phyloP scores from a whole-genome alignment of 306 rosid genomes.

The Begonia peltatifolia region DNA sequence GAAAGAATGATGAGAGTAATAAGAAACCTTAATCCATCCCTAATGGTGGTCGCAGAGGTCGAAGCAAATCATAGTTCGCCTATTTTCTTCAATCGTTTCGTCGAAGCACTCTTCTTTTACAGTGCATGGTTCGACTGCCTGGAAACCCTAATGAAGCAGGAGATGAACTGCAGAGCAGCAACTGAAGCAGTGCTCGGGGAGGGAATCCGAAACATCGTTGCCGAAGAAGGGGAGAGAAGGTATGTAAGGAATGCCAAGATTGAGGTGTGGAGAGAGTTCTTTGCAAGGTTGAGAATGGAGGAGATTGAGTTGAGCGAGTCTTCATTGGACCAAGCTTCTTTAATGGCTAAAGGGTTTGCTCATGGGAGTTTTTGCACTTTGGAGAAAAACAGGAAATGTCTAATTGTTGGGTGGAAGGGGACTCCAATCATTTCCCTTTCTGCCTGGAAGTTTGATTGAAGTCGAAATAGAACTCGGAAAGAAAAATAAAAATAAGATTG shows the following conservation, averaged over 20 bases:
- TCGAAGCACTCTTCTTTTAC: constrained; percentile 43
- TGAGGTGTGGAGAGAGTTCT: constrained; percentile 57
- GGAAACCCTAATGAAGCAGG: constrained; percentile 30
- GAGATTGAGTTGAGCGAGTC: constrained; percentile 38
- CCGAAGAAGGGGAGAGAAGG: constrained; percentile 46
- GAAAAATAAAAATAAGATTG: too few relatives aligned
- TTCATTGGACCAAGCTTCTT: constrained; percentile 34
- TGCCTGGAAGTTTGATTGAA: constrained; percentile 38
- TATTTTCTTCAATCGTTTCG: constrained; percentile 40
- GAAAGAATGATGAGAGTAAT: constrained; percentile 62
- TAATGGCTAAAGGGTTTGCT: constrained; percentile 26
- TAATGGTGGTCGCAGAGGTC: constrained; percentile 48
- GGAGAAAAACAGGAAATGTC: constrained; percentile 26
- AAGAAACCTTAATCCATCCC: constrained; percentile 31
- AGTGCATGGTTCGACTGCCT: constrained; percentile 41
- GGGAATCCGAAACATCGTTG: constrained; percentile 42
- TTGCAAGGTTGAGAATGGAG: constrained; percentile 35
- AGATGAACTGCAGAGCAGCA: constrained; percentile 10
- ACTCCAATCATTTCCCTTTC: constrained; percentile 47
- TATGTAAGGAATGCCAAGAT: constrained; percentile 28
- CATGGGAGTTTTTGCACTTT: constrained; percentile 27
- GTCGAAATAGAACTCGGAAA: too few relatives aligned
- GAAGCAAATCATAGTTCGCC: constrained; percentile 58
- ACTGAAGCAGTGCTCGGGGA: constrained; percentile 18
- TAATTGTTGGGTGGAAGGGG: constrained; percentile 55